Evolutionary conservation across 2,329 filamentous ascomycete species (phyloP).

Genomic region (Neonectria hederae): DNA sequence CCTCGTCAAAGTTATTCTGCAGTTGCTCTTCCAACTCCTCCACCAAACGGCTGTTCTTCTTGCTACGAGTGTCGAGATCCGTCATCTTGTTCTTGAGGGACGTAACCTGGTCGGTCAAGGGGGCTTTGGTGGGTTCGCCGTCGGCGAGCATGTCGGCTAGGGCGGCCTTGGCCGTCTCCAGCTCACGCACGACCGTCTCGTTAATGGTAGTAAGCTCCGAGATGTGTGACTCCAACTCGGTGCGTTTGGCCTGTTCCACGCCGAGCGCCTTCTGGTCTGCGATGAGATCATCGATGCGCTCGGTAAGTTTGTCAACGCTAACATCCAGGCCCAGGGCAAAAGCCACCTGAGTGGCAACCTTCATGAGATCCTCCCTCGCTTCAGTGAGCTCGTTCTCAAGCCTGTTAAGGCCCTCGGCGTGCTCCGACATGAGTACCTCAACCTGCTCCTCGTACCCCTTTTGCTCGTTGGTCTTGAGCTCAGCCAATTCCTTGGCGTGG

Average conservation of each 20-base stretch:
- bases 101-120: conserved; percentile 64
- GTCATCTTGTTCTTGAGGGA: conserved; percentile 73
- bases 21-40: conserved; percentile 98
- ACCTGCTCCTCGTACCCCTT: conserved; percentile 67
- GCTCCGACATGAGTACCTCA: conserved; percentile 67
- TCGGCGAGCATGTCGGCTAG: conserved; percentile 64
- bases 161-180: conserved; percentile 67
- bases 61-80: conserved; percentile 74
- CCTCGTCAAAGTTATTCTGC: conserved; percentile 93
- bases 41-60: conserved; percentile 90
- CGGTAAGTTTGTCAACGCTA: conserved; percentile 73
- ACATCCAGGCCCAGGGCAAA: conserved; percentile 69
- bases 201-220: conserved; percentile 66
- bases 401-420: conserved; percentile 63
- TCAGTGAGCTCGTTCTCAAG: conserved; percentile 71
- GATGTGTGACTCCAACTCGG: conserved; percentile 65
- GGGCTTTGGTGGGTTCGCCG: conserved; percentile 50
- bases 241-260: conserved; percentile 66
- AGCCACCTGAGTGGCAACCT: conserved; percentile 71
- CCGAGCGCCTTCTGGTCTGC: conserved; percentile 68
- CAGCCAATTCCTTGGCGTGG: conserved; percentile 61
- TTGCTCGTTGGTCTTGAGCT: conserved; percentile 59
- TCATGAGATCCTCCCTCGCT: conserved; percentile 72
- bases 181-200: conserved; percentile 67
- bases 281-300: conserved; percentile 67